These are phyloP conservation scores for Paspalum notatum DNA, from an alignment of 176 grass and related monocot species.

Conservation along the genomic window DNA sequence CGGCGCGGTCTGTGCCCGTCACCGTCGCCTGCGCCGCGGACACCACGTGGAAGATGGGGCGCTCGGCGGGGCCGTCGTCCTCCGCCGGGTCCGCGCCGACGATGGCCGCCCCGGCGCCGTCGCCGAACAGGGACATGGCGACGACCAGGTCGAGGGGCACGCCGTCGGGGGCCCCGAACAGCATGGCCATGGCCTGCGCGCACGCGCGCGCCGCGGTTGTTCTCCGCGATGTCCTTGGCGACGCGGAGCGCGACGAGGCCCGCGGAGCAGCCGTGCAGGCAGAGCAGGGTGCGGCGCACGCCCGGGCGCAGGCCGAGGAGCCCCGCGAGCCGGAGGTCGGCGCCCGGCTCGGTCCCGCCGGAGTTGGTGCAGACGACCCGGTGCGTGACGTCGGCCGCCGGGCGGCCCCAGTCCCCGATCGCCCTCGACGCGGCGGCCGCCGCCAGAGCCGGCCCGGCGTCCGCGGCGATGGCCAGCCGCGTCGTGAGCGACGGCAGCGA, in stretches of 20 bases:
- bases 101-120: conserved; percentile 50
- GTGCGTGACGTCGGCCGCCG: conserved; percentile 43
- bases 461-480: conserved; percentile 3
- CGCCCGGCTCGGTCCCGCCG: conserved; percentile 37
- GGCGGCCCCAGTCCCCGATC: conserved; percentile 50
- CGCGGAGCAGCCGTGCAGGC: conserved; percentile 36
- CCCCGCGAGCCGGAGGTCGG: conserved; percentile 31
- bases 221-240: conserved; percentile 62
- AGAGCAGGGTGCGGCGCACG: conserved; percentile 20
- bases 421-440: conserved; percentile 40
- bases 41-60: conserved; percentile 43
- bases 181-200: conserved; percentile 17
- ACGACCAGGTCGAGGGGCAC: conserved; percentile 27
- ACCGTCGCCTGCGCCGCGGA: conserved; percentile 36
- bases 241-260: conserved; percentile 43
- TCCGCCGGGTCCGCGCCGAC: conserved; percentile 42
- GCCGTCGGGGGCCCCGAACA: conserved; percentile 28
- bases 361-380: conserved; percentile 40
- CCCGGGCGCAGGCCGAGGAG: conserved; percentile 44
- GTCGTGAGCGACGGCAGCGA: conserved; percentile 32
- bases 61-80: conserved; percentile 12
- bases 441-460: conserved; percentile 34
- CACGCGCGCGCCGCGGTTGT: conserved; percentile 53
- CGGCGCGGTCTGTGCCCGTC: conserved; percentile 3
- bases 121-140: conserved; percentile 45